Evolutionary conservation across 1,284 basidiomycete species (phyloP).

Genomic region (Schizophyllum amplum): DNA sequence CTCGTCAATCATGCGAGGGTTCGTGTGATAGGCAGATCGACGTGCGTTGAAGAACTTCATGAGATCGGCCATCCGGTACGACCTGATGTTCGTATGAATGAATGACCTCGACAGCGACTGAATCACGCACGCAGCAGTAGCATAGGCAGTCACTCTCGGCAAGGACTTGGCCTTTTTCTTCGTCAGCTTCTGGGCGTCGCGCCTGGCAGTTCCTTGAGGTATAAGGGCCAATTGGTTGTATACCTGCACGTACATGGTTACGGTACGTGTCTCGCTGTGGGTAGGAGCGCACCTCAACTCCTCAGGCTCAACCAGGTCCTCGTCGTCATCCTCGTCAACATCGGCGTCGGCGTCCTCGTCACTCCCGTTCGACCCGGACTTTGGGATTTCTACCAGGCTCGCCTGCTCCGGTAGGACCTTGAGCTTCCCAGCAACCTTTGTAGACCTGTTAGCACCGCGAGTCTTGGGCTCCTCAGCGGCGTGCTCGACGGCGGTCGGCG

Average conservation of each 20-base stretch:
- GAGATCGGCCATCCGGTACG: conserved; percentile 82
- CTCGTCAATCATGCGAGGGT: conserved; percentile 74
- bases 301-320: conserved; percentile 46
- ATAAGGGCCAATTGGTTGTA: conserved; percentile 90
- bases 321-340: conserved; percentile 70
- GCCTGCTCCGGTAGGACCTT: conserved; percentile 93
- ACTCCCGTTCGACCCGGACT: conserved; percentile 27
- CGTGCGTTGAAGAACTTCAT: conserved; percentile 86
- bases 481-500: no score
- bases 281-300: conserved; percentile 44
- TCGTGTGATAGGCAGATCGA: conserved; percentile 74
- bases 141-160: conserved; percentile 93
- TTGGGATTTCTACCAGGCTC: conserved; percentile 39
- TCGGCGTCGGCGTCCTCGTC: conserved; percentile 66
- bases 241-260: conserved; percentile 37
- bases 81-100: conserved; percentile 35
- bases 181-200: conserved; percentile 84
- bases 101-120: not conserved
- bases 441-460: conserved; percentile 74
- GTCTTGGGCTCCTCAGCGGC: conserved; percentile 35
- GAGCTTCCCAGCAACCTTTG: conserved; percentile 81
- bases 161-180: conserved; percentile 92
- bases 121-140: conserved; percentile 75
- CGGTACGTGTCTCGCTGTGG: conserved; percentile 1
- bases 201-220: conserved; percentile 87